Base-by-base conservation (phyloP, 2,329 filamentous ascomycete species). In the Cladosporium oxysporum region DNA sequence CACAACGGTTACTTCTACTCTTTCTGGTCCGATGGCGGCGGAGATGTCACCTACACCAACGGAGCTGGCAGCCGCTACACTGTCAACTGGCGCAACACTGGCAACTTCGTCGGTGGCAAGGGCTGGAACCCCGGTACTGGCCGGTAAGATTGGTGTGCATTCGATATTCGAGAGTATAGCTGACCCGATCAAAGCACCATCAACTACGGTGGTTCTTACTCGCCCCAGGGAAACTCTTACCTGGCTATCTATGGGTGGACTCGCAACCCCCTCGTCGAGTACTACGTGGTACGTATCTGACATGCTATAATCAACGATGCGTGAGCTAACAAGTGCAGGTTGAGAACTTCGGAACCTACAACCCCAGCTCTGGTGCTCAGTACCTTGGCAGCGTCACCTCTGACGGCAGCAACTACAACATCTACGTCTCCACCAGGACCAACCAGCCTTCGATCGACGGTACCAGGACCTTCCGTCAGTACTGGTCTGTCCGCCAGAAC, bases 1-100 rank as follows among this genome's bases (percentile, higher is more conserved):
- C 78, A 84, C 77, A 83, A 85, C 71, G 85, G 85, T 64, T 88
- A 81, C 78, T 88, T 83, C 79, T 88, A 85, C 76, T 85, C 83
- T 10, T 87, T 82, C 79, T 88, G 84, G 84, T 85, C 82, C 64
- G 85, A 88, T 66, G 82, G 83, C 33, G 78, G 76, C n/a, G 80
- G 78, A 44, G 73, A 77, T 50, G 83, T 84, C 8, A 83, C 78
- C 47, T 88, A 88, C 78, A 85, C 81, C 72, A 88, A 87, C 75
- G 82, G 80, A 23, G 74, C 76, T 5, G 82, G 75, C 23, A 85
- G 86, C 28, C 74, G 68, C 31, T 85, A 85, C 76, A 79, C 71
- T 37, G 77, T 82, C 0, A 71, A 69, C 41, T 86, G 84, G 84
- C 72, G 68, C 52, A 78, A 78, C 57, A 76, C 74, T 28, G 84